Base-by-base conservation (phyloP, 2,329 filamentous ascomycete genomes). In the Neonectria coccinea region DNA sequence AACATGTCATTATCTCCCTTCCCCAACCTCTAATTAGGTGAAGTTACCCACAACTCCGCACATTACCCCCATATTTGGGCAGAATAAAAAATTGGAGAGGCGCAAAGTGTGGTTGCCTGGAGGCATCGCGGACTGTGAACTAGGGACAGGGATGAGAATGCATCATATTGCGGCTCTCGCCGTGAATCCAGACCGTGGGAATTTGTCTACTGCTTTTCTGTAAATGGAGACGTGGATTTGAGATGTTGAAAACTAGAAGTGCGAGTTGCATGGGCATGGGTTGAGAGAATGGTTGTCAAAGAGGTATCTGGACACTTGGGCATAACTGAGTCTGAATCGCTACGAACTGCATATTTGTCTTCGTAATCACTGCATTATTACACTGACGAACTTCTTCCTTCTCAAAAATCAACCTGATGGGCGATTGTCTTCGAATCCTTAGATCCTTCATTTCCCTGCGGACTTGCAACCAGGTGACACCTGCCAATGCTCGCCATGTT, bases 81-180 rank as follows among this genome's bases (percentile, higher is more conserved):
- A 67, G 57, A 64, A 66, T 68, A 48, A 60, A 54, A 48, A 60
- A 36, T 45, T 52, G 52, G 48, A 36, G 31, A 50, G 56, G 56
- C 48, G 44, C 51, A 52, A 39, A 62, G 65, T 59, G 54, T 57
- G 29, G 64, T 54, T 67, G 66, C 66, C 66, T 68, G 41, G 60
- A 67, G 25, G 51, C 27, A 22, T 22, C 22, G 22, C 3, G 22
- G 22, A 20, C 16, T 14, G 41, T 31, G 31, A 31, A 39, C 22
- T 33, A 44, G 60, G 51, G 47, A 22, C 11, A 8, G 27, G 56
- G 41, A 18, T 51, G 11, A 44, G 4, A 31, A 62, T 68, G 66
- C 63, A 66, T 64, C 59, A 57, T 61, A 50, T 59, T 68, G 66
- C 48, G 60, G 66, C 56, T 68, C 59, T 66, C 11, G 18, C 27